A percentile compares a stretch with the other conserved stretches of the same genome.
Conservation (phyloP, 805 yeast species). For the Teunomyces cretensis region DNA sequence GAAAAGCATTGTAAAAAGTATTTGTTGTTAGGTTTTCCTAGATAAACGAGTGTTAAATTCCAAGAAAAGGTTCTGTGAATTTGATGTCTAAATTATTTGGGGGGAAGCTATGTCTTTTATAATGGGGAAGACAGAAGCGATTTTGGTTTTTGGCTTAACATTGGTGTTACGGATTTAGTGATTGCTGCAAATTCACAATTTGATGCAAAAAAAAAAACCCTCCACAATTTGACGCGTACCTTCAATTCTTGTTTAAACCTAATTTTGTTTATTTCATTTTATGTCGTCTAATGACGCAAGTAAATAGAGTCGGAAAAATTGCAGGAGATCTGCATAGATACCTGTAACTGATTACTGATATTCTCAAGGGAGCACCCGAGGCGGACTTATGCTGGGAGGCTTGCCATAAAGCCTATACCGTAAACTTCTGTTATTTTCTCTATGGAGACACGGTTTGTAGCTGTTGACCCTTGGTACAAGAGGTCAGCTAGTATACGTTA, state of each 20-base stretch:
- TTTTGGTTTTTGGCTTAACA: not conserved
- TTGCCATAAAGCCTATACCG: no score
- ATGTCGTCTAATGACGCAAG: no score
- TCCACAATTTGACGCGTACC: not conserved
- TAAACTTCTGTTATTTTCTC: no score
- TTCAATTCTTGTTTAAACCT: not conserved
- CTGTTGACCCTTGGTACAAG: no score
- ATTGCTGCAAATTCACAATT: conserved; percentile 1
- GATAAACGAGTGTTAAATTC: conserved; percentile 5
- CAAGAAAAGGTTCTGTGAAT: not conserved
- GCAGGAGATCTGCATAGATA: no score
- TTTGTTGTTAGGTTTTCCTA: not conserved
- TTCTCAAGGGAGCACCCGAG: no score
- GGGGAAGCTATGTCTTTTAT: not conserved
- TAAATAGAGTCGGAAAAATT: no score
- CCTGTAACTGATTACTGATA: no score
- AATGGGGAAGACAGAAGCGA: not conserved
- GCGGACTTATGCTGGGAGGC: no score
- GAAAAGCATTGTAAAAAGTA: conserved; percentile 15
- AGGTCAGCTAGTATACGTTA: no score
- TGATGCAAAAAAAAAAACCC: not conserved
- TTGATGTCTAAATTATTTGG: not conserved
- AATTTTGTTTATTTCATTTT: no score
- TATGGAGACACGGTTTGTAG: no score
- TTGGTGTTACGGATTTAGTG: not conserved